These are phyloP conservation scores for Dipodascus geniculatus DNA, from an alignment of 805 yeast genomes.

Conservation along the genomic window DNA sequence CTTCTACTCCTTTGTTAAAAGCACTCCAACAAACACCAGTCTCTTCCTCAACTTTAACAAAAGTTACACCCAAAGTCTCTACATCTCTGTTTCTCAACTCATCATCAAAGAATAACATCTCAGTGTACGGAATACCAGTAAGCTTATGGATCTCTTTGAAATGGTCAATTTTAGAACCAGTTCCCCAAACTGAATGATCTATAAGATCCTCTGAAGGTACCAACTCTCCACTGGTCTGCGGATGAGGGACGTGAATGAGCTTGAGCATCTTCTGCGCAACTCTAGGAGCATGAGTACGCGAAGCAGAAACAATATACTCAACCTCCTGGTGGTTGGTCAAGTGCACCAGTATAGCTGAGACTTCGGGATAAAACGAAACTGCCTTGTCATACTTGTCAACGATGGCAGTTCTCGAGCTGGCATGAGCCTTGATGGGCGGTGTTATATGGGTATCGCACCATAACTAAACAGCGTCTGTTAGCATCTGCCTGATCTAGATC, in stretches of 20 bases:
- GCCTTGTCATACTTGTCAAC: conserved; percentile 44
- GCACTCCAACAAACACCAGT: conserved; percentile 44
- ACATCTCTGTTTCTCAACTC: conserved; percentile 72
- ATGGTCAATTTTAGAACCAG: conserved; percentile 41
- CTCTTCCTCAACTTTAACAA: conserved; percentile 51
- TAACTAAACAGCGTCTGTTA: conserved; percentile 23
- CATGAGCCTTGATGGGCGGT: conserved; percentile 37
- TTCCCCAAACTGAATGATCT: conserved; percentile 24
- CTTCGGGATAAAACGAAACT: conserved; percentile 54
- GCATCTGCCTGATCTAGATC: background rate
- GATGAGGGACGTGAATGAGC: conserved; percentile 39
- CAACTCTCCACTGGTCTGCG: conserved; percentile 3
- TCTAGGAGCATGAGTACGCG: conserved; percentile 70
- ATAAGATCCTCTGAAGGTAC: background rate
- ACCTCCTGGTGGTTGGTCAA: conserved; percentile 36
- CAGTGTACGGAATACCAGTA: conserved; percentile 34
- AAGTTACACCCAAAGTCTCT: conserved; percentile 54
- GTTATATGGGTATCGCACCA: conserved; percentile 73
- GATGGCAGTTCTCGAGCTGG: conserved; percentile 27
- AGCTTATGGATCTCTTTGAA: conserved; percentile 38
- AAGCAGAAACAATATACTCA: conserved; percentile 49
- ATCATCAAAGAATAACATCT: conserved; percentile 66
- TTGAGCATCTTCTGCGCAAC: conserved; percentile 55
- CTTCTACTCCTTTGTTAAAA: conserved; percentile 31
- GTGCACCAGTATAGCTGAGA: conserved; percentile 47